A percentile compares a stretch with the other conserved stretches of the same genome.
These are phyloP conservation scores for Pistacia integerrima DNA, from an alignment of 345 rosid species.

Conservation along the genomic window DNA sequence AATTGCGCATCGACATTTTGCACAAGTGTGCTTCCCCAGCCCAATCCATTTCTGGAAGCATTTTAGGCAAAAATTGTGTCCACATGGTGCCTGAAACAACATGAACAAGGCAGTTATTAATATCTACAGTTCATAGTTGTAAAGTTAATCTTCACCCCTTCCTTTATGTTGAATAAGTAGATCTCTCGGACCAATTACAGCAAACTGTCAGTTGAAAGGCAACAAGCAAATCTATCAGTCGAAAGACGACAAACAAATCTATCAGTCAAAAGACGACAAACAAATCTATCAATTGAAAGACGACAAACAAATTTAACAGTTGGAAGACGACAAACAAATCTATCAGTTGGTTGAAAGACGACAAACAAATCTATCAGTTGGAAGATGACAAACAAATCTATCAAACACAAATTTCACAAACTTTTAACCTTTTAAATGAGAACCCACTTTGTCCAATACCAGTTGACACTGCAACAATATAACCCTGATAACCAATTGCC, in stretches of 20 bases:
- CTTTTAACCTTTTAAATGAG: not conserved
- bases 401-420: not conserved
- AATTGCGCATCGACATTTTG: slow-evolving; percentile 51
- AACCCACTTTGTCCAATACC: slow-evolving; percentile 3
- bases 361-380: too few species aligned
- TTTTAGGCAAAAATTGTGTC: slow-evolving; percentile 66
- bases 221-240: too few species aligned
- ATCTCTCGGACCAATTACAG: not conserved
- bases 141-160: not conserved
- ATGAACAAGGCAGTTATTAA: slow-evolving; percentile 12
- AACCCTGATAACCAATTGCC: not conserved
- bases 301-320: too few species aligned
- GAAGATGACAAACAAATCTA: too few species aligned
- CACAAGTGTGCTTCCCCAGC: slow-evolving; percentile 52
- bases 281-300: too few species aligned
- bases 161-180: not conserved
- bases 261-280: not conserved
- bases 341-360: too few species aligned
- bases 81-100: slow-evolving; percentile 66
- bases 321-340: too few species aligned
- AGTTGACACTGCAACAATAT: not conserved
- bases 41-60: slow-evolving; percentile 69
- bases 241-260: too few species aligned
- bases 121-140: not conserved
- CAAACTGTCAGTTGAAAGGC: not conserved